phyloP scores from a whole-genome alignment of 257 asterid species.

The Perilla frutescens region DNA sequence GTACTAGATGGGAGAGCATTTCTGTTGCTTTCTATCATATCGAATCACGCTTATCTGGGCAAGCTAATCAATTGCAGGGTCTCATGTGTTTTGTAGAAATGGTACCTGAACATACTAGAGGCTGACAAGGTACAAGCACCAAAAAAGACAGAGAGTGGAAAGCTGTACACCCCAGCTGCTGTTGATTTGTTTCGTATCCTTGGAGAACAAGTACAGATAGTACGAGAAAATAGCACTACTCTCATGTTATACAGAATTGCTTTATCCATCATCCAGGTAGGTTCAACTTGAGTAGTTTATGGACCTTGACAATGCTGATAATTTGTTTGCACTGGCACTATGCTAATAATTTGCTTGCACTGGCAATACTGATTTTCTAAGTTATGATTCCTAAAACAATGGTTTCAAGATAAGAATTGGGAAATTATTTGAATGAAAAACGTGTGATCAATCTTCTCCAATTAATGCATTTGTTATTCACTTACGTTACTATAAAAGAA shows the following conservation, averaged over 20 bases:
- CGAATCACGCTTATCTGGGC: slow-evolving; percentile 22
- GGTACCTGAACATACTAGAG: slow-evolving; percentile 97
- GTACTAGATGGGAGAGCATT: slow-evolving; percentile 42
- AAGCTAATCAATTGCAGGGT: slow-evolving; percentile 34
- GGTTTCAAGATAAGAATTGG: neutral
- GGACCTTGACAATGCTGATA: slow-evolving; percentile 3
- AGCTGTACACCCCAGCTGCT: slow-evolving; percentile 96
- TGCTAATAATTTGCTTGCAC: neutral
- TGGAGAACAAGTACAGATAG: slow-evolving; percentile 97
- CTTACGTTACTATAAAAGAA: neutral
- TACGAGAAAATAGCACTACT: slow-evolving; percentile 95
- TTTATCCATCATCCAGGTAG: slow-evolving; percentile 91
- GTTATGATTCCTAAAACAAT: neutral
- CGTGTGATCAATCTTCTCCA: neutral
- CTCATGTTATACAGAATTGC: slow-evolving; percentile 96
- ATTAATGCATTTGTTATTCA: neutral
- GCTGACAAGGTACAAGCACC: slow-evolving; percentile 98
- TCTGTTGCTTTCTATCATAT: slow-evolving; percentile 18
- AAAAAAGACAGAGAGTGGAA: slow-evolving; percentile 91
- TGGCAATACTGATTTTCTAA: neutral
- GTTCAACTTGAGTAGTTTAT: slow-evolving; percentile 36
- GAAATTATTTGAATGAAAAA: slow-evolving; percentile 1
- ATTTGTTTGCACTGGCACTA: slow-evolving; percentile 1
- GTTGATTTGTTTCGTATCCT: slow-evolving; percentile 98
- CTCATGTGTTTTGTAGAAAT: slow-evolving; percentile 61